Evolutionary conservation across 352 stramenopile species (phyloP).

Genomic region (Phytophthora cactorum): DNA sequence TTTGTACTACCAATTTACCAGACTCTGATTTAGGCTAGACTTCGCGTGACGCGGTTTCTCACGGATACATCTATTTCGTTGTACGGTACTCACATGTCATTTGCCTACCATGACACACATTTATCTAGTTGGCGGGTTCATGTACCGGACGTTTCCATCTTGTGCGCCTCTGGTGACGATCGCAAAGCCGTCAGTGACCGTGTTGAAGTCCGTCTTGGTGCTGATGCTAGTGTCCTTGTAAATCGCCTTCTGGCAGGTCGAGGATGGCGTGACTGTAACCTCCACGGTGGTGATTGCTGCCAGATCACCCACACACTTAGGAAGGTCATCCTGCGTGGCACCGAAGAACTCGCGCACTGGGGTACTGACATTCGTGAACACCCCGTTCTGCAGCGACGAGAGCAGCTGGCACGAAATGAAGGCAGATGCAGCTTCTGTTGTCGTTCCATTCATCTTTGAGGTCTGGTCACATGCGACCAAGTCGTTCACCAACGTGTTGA

Average conservation of each 20-base stretch:
- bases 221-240: slow-evolving; percentile 64
- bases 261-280: slow-evolving; percentile 44
- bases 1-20: not conserved
- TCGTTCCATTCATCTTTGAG: slow-evolving; percentile 49
- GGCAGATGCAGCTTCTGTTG: slow-evolving; percentile 50
- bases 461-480: slow-evolving; percentile 56
- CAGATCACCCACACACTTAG: slow-evolving; percentile 61
- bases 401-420: slow-evolving; percentile 75
- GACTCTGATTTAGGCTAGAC: too few species aligned
- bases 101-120: not conserved
- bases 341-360: slow-evolving; percentile 65
- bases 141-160: slow-evolving; percentile 58
- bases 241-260: slow-evolving; percentile 53
- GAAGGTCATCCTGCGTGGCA: slow-evolving; percentile 46
- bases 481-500: slow-evolving; percentile 52
- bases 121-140: slow-evolving; percentile 40
- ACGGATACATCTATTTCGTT: not conserved
- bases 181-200: slow-evolving; percentile 54
- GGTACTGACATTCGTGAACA: slow-evolving; percentile 77
- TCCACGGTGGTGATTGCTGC: slow-evolving; percentile 50
- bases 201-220: slow-evolving; percentile 57
- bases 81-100: not conserved
- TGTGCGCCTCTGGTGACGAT: slow-evolving; percentile 63
- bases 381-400: slow-evolving; percentile 69
- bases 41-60: too few species aligned